Base-by-base conservation (phyloP, 768 basidiomycete species). In the Pleurotus cornucopiae region DNA sequence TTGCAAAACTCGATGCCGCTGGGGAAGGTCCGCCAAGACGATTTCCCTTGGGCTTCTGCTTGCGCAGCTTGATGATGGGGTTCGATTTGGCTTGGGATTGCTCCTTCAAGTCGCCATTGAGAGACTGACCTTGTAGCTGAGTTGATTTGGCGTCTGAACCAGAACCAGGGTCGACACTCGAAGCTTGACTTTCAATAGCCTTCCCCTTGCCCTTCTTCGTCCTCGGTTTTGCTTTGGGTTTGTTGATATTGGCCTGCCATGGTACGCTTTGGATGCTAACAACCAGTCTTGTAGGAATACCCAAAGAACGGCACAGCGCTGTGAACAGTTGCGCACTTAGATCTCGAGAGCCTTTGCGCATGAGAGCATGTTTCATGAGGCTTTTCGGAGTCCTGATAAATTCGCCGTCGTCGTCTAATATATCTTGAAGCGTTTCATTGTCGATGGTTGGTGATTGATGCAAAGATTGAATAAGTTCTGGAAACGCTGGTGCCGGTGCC, bases 211-310 rank as follows among this genome's bases (percentile, higher is more conserved):
- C 81, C 64, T 83, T 86, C 64, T 59, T 63, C 68, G 54, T 67
- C 71, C 63, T 77, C 75, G 40, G 63, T 26, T 64, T 68, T 3
- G 76, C 67, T 58, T 80, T 84, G 1, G 81, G 73, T 63, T 83
- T 86, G 3, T 83, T 84, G 13, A 82, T 75, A 26, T 75, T 71
- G 16, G 83, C 82, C 67, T 94, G 82, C 94, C 94, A 98, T 7
- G 94, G 92, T 7, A 98, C 85, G 53, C 91, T 86, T 70, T 98
- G 96, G 44, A 99, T 70, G 64, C 92, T 96, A 60, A 88, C 87
- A 7, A 98, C 89, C 51, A 98, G 75, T 46, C 97, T 77, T 5
- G 94, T 83, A 0, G 94, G 94, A 16, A 98, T 84, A 9, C 86
- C 88, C 5, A 98, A 76, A 5, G 85, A 91, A 18, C 97, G 80